phyloP scores from a whole-genome alignment of 2,329 filamentous ascomycete genomes.

The Alternaria gansuensis region DNA sequence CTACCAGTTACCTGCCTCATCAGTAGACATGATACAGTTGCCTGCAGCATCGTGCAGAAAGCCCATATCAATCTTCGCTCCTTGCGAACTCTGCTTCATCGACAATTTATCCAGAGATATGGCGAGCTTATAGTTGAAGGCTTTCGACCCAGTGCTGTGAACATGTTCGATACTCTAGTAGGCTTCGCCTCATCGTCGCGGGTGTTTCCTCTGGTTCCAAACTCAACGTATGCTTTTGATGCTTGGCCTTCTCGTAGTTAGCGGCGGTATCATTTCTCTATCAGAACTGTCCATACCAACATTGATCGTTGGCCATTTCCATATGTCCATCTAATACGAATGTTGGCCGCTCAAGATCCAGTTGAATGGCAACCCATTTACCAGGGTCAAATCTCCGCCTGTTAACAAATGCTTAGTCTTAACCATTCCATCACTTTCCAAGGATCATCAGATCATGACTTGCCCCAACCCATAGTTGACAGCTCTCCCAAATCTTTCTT shows the following conservation, averaged over 20 bases:
- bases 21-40: constrained; percentile 52
- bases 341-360: constrained; percentile 45
- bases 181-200: constrained; percentile 49
- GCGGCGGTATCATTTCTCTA: background rate
- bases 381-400: constrained; percentile 51
- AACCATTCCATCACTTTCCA: background rate
- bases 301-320: constrained; percentile 49
- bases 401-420: background rate
- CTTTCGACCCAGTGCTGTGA: constrained; percentile 45
- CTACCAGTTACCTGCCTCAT: constrained; percentile 48
- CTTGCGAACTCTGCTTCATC: constrained; percentile 47
- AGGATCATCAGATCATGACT: background rate
- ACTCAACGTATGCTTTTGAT: constrained; percentile 46
- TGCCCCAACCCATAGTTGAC: constrained; percentile 43
- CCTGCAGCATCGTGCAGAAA: constrained; percentile 50
- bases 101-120: constrained; percentile 42
- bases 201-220: constrained; percentile 38
- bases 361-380: constrained; percentile 55
- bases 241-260: constrained; percentile 33
- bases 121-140: constrained; percentile 43
- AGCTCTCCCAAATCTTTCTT: constrained; percentile 7
- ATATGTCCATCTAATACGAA: constrained; percentile 53
- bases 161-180: constrained; percentile 48
- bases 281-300: constrained; percentile 29
- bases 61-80: constrained; percentile 46